Base-by-base conservation (phyloP, 805 yeast species). In the Teunomyces cretensis region DNA sequence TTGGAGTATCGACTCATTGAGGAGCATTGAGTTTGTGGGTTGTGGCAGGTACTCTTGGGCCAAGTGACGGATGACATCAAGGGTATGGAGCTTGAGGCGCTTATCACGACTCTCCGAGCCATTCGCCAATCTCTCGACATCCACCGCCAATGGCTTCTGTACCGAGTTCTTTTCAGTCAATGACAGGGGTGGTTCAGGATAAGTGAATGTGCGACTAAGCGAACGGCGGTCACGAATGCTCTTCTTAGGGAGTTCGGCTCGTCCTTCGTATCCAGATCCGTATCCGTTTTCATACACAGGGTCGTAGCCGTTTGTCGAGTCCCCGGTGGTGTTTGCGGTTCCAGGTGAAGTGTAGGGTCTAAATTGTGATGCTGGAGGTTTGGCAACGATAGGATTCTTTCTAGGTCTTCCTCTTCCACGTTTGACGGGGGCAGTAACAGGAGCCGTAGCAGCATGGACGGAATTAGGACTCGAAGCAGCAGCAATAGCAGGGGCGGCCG, bases 11-110 rank as follows among this genome's bases (percentile, higher is more conserved):
- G 49, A 41, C 22, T 61, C 64, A 30, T 60, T 61, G 3, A 48
- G 50, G 26, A 30, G 39, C 19, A 15, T 35, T 2, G 46, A 15
- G 12, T 35, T 13, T 6, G 27, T 28, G 1, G 39, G 26, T 6
- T 43, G 38, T 4, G 72, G 68, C n/a, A 55, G 53, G 43, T 61
- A 67, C 16, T 58, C 53, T 14, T 53, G 52, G 8, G 70, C 61
- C 26, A 67, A 54, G 41, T 65, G 68, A 39, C 57, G 62, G 12
- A 72, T 49, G 13, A 70, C 75, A 48, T 72, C 76, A 3, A 71
- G 41, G 1, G 73, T 66, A 43, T 62, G 64, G 40, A 70, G 36
- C 30, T 57, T 59, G 33, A 53, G 48, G 19, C 71, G 45, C 33
- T 57, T 60, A 38, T 58, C 64, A 9, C 59, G 48, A 3, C n/a